A percentile compares a stretch with the other conserved stretches of the same genome.
phyloP scores from a whole-genome alignment of 345 rosid genomes.

The Lepidium didymum region DNA sequence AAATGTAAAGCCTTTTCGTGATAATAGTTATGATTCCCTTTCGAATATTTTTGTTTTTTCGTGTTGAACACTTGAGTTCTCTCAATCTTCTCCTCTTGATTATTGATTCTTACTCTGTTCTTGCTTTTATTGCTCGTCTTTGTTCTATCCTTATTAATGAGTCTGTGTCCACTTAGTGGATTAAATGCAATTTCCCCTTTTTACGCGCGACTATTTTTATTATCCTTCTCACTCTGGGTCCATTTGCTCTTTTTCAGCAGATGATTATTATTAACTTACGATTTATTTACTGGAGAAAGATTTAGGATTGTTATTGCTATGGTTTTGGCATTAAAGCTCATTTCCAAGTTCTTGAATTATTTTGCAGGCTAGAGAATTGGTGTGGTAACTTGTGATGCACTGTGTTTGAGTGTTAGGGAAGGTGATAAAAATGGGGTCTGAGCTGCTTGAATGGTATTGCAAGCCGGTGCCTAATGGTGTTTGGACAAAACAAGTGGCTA shows the following conservation, averaged over 20 bases:
- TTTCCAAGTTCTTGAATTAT: neutral
- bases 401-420: neutral
- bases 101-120: neutral
- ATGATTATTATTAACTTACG: neutral
- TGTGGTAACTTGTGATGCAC: constrained; percentile 9
- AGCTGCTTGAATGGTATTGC: constrained; percentile 80
- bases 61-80: neutral
- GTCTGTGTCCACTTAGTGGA: neutral
- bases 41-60: neutral
- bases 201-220: constrained; percentile 8
- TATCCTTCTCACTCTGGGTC: neutral
- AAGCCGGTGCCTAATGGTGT: constrained; percentile 65
- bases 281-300: neutral
- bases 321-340: neutral
- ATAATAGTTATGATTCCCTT: neutral
- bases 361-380: constrained; percentile 7
- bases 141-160: neutral
- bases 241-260: constrained; percentile 7
- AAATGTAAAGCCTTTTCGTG: neutral
- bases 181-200: neutral
- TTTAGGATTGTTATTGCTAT: neutral
- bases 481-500: constrained; percentile 73
- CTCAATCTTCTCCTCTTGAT: neutral
- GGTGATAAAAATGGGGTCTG: constrained; percentile 42
- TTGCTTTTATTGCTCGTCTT: constrained; percentile 8